phyloP scores from a whole-genome alignment of 1,139 yeast species.

The Suhomyces kunorum region DNA sequence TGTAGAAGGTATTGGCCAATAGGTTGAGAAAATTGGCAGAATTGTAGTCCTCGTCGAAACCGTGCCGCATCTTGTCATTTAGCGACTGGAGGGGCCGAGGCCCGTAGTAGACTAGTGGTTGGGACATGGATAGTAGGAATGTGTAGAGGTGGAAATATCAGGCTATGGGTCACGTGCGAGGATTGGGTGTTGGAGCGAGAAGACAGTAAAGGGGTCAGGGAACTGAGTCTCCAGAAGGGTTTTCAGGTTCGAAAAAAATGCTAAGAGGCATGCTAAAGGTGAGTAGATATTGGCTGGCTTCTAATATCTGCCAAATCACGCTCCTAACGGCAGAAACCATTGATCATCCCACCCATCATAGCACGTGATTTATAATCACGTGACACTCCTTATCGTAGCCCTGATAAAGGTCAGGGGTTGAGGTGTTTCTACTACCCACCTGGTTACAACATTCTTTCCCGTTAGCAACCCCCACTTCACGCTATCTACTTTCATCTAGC shows the following conservation, averaged over 20 bases:
- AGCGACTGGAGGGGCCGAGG: slow-evolving; percentile 44
- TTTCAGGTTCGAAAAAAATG: no score
- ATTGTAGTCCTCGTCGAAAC: slow-evolving; percentile 69
- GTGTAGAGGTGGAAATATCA: neutral
- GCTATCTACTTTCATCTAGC: neutral
- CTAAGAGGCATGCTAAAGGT: no score
- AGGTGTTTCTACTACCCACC: neutral
- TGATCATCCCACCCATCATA: no score
- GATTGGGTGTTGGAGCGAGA: neutral
- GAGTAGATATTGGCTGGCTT: no score
- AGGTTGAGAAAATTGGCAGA: slow-evolving; percentile 65
- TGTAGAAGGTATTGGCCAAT: slow-evolving; percentile 71
- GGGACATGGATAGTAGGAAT: slow-evolving; percentile 17
- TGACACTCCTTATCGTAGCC: slow-evolving; percentile 2
- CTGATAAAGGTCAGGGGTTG: slow-evolving; percentile 7
- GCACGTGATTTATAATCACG: no score
- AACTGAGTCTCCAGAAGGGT: no score
- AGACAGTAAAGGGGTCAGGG: no score
- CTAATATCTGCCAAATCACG: no score
- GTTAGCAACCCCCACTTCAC: neutral
- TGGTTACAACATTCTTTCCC: slow-evolving; percentile 1
- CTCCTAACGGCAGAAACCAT: no score
- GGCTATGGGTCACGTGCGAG: slow-evolving; percentile 2
- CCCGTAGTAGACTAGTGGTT: slow-evolving; percentile 28
- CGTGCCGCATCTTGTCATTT: slow-evolving; percentile 70